Evolutionary conservation across 2,329 filamentous ascomycete species (phyloP).

Genomic region (Neofusicoccum ribis): DNA sequence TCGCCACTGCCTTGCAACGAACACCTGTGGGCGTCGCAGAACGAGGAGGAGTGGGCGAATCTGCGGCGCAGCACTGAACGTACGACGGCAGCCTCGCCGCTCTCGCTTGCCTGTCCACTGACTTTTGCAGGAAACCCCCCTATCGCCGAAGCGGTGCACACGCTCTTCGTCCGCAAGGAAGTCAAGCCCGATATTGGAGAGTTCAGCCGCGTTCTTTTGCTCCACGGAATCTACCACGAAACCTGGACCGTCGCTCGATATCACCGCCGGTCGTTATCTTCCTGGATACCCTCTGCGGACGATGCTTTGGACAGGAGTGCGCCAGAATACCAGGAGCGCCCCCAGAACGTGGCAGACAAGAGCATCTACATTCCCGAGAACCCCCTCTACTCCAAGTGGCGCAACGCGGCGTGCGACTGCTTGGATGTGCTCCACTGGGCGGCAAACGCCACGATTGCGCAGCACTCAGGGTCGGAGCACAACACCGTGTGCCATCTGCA

Average conservation of each 20-base stretch:
- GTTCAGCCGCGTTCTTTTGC: conserved; percentile 50
- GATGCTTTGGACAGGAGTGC: conserved; percentile 18
- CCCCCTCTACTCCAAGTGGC: conserved; percentile 50
- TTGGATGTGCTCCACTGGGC: conserved; percentile 61
- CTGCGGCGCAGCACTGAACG: conserved; percentile 10
- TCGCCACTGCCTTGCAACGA: conserved; percentile 23
- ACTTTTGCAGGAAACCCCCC: conserved; percentile 26
- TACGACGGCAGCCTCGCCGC: background rate
- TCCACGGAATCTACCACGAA: conserved; percentile 53
- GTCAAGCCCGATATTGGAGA: conserved; percentile 48
- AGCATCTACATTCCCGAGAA: conserved; percentile 41
- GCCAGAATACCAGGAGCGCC: conserved; percentile 29
- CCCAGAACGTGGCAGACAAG: conserved; percentile 30
- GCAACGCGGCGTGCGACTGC: conserved; percentile 48
- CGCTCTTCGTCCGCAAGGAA: conserved; percentile 52
- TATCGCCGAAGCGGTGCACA: conserved; percentile 45
- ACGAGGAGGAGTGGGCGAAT: conserved; percentile 26
- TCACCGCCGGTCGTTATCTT: conserved; percentile 47
- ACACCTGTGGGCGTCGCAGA: conserved; percentile 27
- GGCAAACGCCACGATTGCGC: conserved; percentile 54
- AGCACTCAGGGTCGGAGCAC: conserved; percentile 53
- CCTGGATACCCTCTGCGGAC: conserved; percentile 30
- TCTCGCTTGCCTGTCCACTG: background rate
- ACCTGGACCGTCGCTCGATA: conserved; percentile 52
- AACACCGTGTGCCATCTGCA: conserved; percentile 59